These are phyloP conservation scores for Fusarium globosum DNA, from an alignment of 2,329 filamentous ascomycete species.

Conservation along the genomic window DNA sequence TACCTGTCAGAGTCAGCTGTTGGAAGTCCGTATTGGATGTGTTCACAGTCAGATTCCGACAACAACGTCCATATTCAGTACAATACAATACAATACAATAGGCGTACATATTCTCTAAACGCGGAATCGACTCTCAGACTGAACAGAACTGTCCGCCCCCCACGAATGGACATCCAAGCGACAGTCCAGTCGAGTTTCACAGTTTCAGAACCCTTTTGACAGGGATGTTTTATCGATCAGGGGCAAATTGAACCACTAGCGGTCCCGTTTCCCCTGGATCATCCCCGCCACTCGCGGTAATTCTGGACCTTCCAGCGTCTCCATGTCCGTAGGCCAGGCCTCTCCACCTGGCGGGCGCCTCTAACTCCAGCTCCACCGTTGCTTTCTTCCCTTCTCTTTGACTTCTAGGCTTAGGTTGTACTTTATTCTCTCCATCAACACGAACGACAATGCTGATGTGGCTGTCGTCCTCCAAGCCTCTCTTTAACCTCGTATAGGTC, in stretches of 20 bases:
- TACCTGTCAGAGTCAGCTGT: background rate
- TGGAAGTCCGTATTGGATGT: background rate
- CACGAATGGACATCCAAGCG: slow-evolving; percentile 6
- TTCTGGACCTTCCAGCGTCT: slow-evolving; percentile 16
- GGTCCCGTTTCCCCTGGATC: slow-evolving; percentile 34
- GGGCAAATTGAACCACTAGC: slow-evolving; percentile 39
- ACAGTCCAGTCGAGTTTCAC: slow-evolving; percentile 30
- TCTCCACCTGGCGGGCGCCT: background rate
- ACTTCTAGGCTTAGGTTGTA: slow-evolving; percentile 5
- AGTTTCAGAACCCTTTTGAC: slow-evolving; percentile 38
- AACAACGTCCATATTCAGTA: background rate
- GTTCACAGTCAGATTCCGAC: background rate
- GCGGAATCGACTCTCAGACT: background rate
- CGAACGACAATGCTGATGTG: slow-evolving; percentile 9
- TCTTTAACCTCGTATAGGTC: slow-evolving; percentile 8
- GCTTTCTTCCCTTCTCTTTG: slow-evolving; percentile 13
- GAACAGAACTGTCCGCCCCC: background rate
- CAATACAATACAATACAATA: background rate
- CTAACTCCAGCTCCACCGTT: slow-evolving; percentile 1
- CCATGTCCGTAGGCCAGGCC: background rate
- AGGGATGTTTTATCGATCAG: slow-evolving; percentile 16
- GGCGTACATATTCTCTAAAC: background rate
- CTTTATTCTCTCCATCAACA: slow-evolving; percentile 12
- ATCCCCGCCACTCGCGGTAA: slow-evolving; percentile 26
- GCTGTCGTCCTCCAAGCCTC: slow-evolving; percentile 28